phyloP scores from a whole-genome alignment of 495 filamentous ascomycete genomes.

The Monascus purpureus region DNA sequence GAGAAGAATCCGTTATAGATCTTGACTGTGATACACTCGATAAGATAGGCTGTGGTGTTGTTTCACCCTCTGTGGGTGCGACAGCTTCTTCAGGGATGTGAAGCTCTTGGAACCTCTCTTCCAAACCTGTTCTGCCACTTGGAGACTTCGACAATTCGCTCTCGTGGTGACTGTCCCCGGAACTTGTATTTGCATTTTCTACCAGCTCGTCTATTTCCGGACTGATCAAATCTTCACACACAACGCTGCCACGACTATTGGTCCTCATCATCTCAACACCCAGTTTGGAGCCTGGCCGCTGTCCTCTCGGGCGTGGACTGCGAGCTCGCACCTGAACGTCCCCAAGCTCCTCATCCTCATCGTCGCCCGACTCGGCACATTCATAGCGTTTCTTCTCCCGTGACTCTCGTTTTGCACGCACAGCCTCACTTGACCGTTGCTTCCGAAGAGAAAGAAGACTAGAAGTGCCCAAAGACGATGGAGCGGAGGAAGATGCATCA shows the following conservation, averaged over 20 bases:
- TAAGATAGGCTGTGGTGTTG: conserved; percentile 2
- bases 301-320: conserved; percentile 37
- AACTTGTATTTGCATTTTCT: conserved; percentile 12
- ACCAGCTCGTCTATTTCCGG: conserved; percentile 22
- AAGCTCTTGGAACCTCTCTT: conserved; percentile 22
- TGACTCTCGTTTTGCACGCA: conserved; percentile 61
- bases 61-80: conserved; percentile 6
- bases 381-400: conserved; percentile 64
- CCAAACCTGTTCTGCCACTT: conserved; percentile 12
- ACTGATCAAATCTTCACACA: conserved; percentile 34
- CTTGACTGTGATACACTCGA: conserved; percentile 4
- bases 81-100: conserved; percentile 27
- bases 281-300: conserved; percentile 61
- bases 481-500: conserved; percentile 54
- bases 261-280: conserved; percentile 93
- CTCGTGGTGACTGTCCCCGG: conserved; percentile 10
- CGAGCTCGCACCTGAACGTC: conserved; percentile 39
- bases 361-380: conserved; percentile 74
- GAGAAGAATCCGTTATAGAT: too few species aligned
- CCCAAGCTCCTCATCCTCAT: conserved; percentile 84
- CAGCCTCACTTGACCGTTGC: conserved; percentile 63
- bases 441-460: conserved; percentile 38
- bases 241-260: conserved; percentile 77
- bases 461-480: conserved; percentile 42
- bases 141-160: conserved; percentile 14